These are phyloP conservation scores for Ostreobium quekettii DNA, from an alignment of 139 green algal species.

Conservation along the genomic window DNA sequence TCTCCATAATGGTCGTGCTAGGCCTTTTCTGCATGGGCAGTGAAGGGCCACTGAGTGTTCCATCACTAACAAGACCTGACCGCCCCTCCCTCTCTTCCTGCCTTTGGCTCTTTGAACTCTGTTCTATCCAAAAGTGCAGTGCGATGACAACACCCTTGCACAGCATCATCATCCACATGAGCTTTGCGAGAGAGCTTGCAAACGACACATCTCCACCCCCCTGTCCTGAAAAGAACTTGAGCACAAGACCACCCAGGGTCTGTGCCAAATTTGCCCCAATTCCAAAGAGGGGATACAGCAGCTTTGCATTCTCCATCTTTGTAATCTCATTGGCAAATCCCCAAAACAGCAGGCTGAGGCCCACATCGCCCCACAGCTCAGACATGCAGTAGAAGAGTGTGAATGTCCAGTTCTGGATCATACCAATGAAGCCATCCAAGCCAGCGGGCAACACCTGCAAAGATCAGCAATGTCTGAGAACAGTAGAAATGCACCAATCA, in stretches of 20 bases:
- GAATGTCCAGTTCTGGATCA: conserved; percentile 91
- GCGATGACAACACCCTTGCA: conserved; percentile 21
- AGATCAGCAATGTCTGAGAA: neutral
- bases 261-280: conserved; percentile 91
- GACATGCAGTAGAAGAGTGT: conserved; percentile 82
- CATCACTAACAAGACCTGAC: too few relatives aligned
- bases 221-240: conserved; percentile 43
- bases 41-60: too few relatives aligned
- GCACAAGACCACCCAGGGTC: conserved; percentile 49
- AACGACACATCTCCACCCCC: conserved; percentile 17
- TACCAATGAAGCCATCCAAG: conserved; percentile 63
- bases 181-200: conserved; percentile 20
- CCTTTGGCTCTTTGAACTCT: too few relatives aligned
- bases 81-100: too few relatives aligned
- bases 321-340: conserved; percentile 93
- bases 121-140: conserved; percentile 28
- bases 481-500: neutral
- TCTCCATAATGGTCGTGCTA: too few relatives aligned
- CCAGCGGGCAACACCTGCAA: conserved; percentile 35
- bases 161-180: conserved; percentile 34
- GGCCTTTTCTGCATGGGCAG: too few relatives aligned
- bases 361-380: conserved; percentile 86
- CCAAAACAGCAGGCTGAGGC: conserved; percentile 85
- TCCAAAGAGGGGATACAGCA: conserved; percentile 92
- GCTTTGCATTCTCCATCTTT: conserved; percentile 64